These are phyloP conservation scores for Coniella lustricola DNA, from an alignment of 2,329 filamentous ascomycete genomes.

Conservation along the genomic window DNA sequence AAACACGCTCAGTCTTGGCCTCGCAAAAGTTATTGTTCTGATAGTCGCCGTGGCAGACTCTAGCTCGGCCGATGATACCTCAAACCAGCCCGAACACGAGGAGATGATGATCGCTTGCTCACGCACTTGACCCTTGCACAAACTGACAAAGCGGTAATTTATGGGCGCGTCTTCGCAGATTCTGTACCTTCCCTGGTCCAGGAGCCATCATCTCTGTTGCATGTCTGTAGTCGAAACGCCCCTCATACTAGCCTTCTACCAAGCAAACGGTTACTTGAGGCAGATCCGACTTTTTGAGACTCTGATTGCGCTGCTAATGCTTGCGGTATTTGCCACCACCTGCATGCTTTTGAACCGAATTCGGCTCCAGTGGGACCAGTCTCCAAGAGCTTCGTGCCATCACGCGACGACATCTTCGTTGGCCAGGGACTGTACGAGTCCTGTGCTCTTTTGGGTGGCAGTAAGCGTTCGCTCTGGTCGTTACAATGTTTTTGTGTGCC, in stretches of 20 bases:
- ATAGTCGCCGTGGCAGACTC: too few species aligned
- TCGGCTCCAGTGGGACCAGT: constrained; percentile 45
- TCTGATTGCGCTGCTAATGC: constrained; percentile 51
- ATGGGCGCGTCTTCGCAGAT: constrained; percentile 16
- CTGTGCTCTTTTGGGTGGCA: constrained; percentile 67
- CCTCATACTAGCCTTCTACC: constrained; percentile 57
- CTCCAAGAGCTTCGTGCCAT: constrained; percentile 56
- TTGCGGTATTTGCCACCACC: constrained; percentile 57
- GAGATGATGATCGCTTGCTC: too few species aligned
- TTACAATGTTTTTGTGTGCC: background rate
- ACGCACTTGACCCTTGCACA: too few species aligned
- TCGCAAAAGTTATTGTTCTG: too few species aligned
- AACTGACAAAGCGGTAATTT: too few species aligned
- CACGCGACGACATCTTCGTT: constrained; percentile 46
- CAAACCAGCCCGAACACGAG: too few species aligned
- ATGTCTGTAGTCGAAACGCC: constrained; percentile 61
- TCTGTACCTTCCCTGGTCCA: constrained; percentile 22
- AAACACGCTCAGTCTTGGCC: too few species aligned
- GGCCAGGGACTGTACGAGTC: constrained; percentile 53
- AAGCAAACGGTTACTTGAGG: constrained; percentile 47
- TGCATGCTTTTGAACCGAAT: constrained; percentile 58
- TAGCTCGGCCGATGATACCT: too few species aligned
- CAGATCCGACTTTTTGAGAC: constrained; percentile 52
- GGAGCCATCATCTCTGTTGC: constrained; percentile 24
- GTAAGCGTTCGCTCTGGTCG: background rate